Evolutionary conservation across 352 stramenopile genomes (phyloP).

Genomic region (Elongisporangium prolatum): DNA sequence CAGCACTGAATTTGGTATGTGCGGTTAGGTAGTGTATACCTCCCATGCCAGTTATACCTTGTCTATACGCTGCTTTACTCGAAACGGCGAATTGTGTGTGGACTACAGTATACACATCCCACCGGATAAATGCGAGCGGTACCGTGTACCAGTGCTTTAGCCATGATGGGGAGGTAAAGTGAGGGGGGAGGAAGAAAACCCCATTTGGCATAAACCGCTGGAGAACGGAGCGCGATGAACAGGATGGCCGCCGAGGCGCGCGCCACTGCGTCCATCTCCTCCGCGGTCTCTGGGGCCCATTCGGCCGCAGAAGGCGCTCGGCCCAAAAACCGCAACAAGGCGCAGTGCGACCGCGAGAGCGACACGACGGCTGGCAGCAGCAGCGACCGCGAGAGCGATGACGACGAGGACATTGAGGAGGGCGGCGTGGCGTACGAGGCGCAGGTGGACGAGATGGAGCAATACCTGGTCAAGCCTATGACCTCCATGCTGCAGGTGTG

Average conservation of each 20-base stretch:
- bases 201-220: background rate
- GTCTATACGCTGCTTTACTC: background rate
- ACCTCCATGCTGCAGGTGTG: slow-evolving; percentile 59
- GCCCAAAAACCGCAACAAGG: slow-evolving; percentile 5
- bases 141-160: background rate
- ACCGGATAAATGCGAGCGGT: background rate
- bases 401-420: slow-evolving; percentile 8
- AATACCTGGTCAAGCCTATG: slow-evolving; percentile 73
- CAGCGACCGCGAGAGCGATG: slow-evolving; percentile 29
- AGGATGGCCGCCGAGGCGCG: background rate
- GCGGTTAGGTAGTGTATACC: background rate
- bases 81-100: background rate
- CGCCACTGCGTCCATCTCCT: background rate
- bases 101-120: background rate
- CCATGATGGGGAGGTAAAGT: background rate
- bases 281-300: background rate
- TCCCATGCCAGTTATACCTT: background rate
- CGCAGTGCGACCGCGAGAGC: slow-evolving; percentile 12
- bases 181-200: background rate
- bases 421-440: background rate
- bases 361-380: slow-evolving; percentile 34
- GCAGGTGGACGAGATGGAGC: slow-evolving; percentile 4
- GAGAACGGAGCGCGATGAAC: background rate
- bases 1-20: background rate
- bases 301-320: slow-evolving; percentile 13